phyloP scores from a whole-genome alignment of 163 green algal genomes.

The Volvox carteri region DNA sequence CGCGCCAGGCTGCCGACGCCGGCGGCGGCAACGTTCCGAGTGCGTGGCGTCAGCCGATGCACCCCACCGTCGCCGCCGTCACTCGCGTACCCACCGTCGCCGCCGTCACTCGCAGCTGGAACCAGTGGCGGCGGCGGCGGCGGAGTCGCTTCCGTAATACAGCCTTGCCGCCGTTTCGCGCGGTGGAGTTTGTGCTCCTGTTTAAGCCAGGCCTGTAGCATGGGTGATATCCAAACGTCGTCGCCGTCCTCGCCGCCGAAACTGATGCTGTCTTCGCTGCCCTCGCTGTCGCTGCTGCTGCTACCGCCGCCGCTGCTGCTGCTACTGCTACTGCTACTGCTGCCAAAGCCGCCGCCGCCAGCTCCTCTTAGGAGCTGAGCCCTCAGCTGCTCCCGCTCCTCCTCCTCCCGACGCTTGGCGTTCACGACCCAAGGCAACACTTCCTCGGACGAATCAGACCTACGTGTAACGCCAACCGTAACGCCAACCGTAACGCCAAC shows the following conservation, averaged over 20 bases:
- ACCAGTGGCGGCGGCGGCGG: not conserved
- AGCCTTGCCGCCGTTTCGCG: not conserved
- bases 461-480: no score
- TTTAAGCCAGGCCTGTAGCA: slow-evolving; percentile 24
- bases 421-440: slow-evolving; percentile 52
- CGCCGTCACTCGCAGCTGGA: not conserved
- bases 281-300: not conserved
- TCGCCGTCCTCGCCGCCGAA: not conserved
- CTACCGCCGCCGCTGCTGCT: not conserved
- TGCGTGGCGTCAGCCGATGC: not conserved
- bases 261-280: not conserved
- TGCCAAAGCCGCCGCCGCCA: not conserved
- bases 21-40: not conserved
- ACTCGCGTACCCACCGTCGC: not conserved
- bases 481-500: no score
- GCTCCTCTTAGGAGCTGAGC: not conserved
- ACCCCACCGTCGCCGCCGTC: not conserved
- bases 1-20: slow-evolving; percentile 2
- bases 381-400: slow-evolving; percentile 41
- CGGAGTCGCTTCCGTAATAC: not conserved
- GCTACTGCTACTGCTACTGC: not conserved
- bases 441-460: slow-evolving; percentile 18
- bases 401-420: slow-evolving; percentile 36
- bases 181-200: not conserved
- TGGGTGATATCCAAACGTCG: slow-evolving; percentile 39